Evolutionary conservation across 495 filamentous ascomycete genomes (phyloP), one percentile per base, ranked within the genome.

Genomic region (Aspergillus egyptiacus): DNA sequence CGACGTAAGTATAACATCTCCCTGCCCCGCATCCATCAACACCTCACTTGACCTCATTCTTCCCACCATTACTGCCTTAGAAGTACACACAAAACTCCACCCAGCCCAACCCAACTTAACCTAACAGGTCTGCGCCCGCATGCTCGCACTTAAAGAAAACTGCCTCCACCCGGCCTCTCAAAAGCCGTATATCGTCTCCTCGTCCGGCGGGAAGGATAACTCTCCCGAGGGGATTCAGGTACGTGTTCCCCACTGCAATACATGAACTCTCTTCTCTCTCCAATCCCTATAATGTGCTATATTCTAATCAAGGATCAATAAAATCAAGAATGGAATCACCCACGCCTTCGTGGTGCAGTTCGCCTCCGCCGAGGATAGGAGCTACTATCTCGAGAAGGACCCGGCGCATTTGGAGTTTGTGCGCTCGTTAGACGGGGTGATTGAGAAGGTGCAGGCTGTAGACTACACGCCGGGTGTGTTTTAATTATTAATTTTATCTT

Each of bases 221-320:
- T 86, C 81, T 1, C 64, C 65, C 0, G 85, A 88, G 62, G 83
- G 78, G 5, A 62, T 74, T 10, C 76, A 84, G 63, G 85, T 87
- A 68, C 45, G 59, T n/a, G 10, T 19, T 23, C 34, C 6, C 2
- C 30, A 28, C 47, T 20, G 1, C 19, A 4, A 1, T 18, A n/a
- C 18, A 15, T 41, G n/a, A 17, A 15, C 14, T 14, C 2, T 17
- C 5, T 28, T 27, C 13, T 27, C 5, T 7, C n/a, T n/a, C n/a
- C n/a, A n/a, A n/a, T n/a, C n/a, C n/a, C n/a, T n/a, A n/a, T n/a
- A n/a, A n/a, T n/a, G n/a, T n/a, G n/a, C n/a, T n/a, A n/a, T n/a
- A n/a, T n/a, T n/a, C n/a, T n/a, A n/a, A n/a, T n/a, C n/a, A n/a
- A n/a, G n/a, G n/a, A n/a, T n/a, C n/a, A n/a, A n/a, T n/a, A n/a